These are phyloP conservation scores for Macrolepiota fuliginosa DNA, from an alignment of 768 basidiomycete genomes.

Conservation along the genomic window DNA sequence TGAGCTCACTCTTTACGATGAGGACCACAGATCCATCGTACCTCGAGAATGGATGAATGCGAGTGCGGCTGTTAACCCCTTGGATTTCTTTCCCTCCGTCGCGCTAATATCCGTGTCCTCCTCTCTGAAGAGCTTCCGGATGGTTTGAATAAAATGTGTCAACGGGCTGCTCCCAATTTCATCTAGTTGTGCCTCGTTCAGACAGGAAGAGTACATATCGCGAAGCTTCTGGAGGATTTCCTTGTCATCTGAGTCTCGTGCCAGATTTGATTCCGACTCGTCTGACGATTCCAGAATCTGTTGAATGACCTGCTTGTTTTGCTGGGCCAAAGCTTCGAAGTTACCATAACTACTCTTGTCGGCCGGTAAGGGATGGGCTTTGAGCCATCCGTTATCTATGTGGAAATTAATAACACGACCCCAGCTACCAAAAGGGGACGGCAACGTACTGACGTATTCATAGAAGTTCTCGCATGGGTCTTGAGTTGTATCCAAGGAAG, in stretches of 20 bases:
- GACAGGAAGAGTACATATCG: slow-evolving; percentile 76
- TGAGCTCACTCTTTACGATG: not conserved
- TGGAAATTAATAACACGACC: not conserved
- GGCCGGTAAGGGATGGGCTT: slow-evolving; percentile 79
- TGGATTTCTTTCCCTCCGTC: slow-evolving; percentile 27
- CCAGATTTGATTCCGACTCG: slow-evolving; percentile 34
- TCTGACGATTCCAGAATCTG: slow-evolving; percentile 52
- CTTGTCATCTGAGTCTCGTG: slow-evolving; percentile 42
- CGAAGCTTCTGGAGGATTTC: slow-evolving; percentile 63
- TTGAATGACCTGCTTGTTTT: slow-evolving; percentile 78
- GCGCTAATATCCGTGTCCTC: slow-evolving; percentile 38
- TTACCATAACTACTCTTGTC: slow-evolving; percentile 74
- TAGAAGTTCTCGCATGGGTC: slow-evolving; percentile 98
- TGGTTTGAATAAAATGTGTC: slow-evolving; percentile 56
- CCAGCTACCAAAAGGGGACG: not conserved
- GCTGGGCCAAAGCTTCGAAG: slow-evolving; percentile 68
- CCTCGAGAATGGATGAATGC: slow-evolving; percentile 88
- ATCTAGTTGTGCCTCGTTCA: slow-evolving; percentile 76
- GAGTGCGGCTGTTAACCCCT: slow-evolving; percentile 77
- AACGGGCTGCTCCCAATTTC: slow-evolving; percentile 72
- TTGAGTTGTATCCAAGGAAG: slow-evolving; percentile 72
- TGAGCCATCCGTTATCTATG: slow-evolving; percentile 86
- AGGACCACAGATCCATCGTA: slow-evolving; percentile 25
- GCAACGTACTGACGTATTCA: slow-evolving; percentile 79
- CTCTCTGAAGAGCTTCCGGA: slow-evolving; percentile 60